Percentiles rank a stretch among this genome's conserved stretches.
phyloP scores from a whole-genome alignment of 2,329 filamentous ascomycete species.

The Arthroderma sp. region DNA sequence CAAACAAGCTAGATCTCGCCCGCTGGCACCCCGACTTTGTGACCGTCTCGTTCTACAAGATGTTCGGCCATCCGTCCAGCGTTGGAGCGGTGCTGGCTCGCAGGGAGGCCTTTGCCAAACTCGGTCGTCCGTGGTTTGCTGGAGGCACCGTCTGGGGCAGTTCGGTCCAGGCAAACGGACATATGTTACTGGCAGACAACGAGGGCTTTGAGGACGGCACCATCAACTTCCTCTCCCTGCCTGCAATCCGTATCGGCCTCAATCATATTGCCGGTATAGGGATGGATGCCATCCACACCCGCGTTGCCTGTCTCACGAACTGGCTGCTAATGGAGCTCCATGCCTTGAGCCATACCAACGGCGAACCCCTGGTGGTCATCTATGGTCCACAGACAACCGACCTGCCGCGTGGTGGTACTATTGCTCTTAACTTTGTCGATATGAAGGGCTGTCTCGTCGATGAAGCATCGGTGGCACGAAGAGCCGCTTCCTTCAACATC shows the following conservation, averaged over 20 bases:
- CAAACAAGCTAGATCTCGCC: constrained; percentile 44
- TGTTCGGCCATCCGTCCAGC: constrained; percentile 51
- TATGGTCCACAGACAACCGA: constrained; percentile 46
- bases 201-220: constrained; percentile 57
- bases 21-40: constrained; percentile 48
- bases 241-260: constrained; percentile 46
- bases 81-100: constrained; percentile 50
- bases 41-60: constrained; percentile 52
- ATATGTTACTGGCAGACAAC: constrained; percentile 26
- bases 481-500: constrained; percentile 44
- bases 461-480: constrained; percentile 47
- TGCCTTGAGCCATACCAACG: constrained; percentile 43
- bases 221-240: constrained; percentile 52
- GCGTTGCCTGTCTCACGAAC: constrained; percentile 45
- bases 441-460: constrained; percentile 43
- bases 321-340: constrained; percentile 39
- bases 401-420: constrained; percentile 39
- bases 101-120: constrained; percentile 43
- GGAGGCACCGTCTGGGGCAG: constrained; percentile 46
- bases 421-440: constrained; percentile 51
- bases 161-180: constrained; percentile 9
- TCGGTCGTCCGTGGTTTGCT: constrained; percentile 51
- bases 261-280: constrained; percentile 35
- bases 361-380: constrained; percentile 40
- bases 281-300: constrained; percentile 46